phyloP scores from a whole-genome alignment of 2,329 filamentous ascomycete species.

The Colletotrichum gigasporum region DNA sequence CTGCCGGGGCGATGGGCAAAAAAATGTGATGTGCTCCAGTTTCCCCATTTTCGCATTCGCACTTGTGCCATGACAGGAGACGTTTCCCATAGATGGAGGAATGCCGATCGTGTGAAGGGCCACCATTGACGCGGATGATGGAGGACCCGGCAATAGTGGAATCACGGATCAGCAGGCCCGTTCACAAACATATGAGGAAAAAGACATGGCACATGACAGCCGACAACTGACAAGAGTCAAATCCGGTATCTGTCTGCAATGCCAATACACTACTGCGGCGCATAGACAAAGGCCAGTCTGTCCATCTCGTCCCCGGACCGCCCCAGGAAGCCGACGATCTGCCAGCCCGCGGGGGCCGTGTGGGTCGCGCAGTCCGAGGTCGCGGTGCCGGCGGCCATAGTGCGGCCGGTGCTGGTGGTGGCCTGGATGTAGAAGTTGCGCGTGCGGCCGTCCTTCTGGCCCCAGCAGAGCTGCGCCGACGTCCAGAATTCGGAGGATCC shows the following conservation, averaged over 20 bases:
- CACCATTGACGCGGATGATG: neutral
- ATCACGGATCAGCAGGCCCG: neutral
- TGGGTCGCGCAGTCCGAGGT: constrained; percentile 58
- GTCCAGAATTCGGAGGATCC: constrained; percentile 58
- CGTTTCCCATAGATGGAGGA: too few relatives aligned
- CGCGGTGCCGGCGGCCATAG: constrained; percentile 52
- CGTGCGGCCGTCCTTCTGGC: constrained; percentile 53
- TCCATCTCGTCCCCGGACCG: constrained; percentile 65
- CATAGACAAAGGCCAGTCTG: constrained; percentile 59
- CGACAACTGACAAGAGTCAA: too few relatives aligned
- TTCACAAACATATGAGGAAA: too few relatives aligned
- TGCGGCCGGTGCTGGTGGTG: constrained; percentile 59
- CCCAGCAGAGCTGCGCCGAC: constrained; percentile 59
- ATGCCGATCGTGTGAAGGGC: neutral
- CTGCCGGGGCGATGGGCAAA: neutral
- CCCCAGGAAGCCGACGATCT: constrained; percentile 63
- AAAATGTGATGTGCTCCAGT: neutral
- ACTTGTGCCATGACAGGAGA: too few relatives aligned
- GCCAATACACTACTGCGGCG: constrained; percentile 31
- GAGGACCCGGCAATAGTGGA: neutral
- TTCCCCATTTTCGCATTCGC: too few relatives aligned
- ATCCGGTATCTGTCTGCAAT: too few relatives aligned
- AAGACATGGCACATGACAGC: neutral
- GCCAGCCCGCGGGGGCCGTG: constrained; percentile 57
- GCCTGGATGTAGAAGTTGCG: constrained; percentile 65